These are phyloP conservation scores for Lecanoromycetidae sp. DNA, from an alignment of 2,329 filamentous ascomycete genomes.

Conservation along the genomic window DNA sequence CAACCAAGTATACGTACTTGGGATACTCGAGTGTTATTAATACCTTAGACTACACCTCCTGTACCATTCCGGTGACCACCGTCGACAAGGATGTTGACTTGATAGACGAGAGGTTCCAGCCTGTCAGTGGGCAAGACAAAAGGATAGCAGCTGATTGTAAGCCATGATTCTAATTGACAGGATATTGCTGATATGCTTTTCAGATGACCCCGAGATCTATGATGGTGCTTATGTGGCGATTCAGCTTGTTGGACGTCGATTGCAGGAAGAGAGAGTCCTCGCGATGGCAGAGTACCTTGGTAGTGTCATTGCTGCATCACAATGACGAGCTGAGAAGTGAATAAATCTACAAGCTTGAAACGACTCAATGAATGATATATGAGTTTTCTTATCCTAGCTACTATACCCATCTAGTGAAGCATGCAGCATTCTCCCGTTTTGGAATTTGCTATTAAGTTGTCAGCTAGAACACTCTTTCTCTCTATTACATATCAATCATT, in stretches of 20 bases:
- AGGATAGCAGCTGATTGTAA: constrained; percentile 39
- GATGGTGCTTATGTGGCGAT: constrained; percentile 38
- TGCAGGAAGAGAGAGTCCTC: constrained; percentile 41
- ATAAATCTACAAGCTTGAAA: no score
- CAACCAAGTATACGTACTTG: constrained; percentile 36
- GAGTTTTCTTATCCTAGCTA: no score
- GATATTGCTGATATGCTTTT: background rate
- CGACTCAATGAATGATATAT: no score
- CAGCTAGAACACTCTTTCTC: no score
- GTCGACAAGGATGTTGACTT: constrained; percentile 41
- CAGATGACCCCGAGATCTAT: constrained; percentile 39
- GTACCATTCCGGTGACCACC: constrained; percentile 44
- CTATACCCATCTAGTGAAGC: no score
- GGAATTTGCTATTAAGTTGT: no score
- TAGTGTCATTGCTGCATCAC: background rate
- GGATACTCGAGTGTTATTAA: constrained; percentile 37
- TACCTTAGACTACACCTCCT: constrained; percentile 43
- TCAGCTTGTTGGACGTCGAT: constrained; percentile 38
- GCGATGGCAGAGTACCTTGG: constrained; percentile 32
- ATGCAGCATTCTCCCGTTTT: no score
- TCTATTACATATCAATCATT: no score
- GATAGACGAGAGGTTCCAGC: constrained; percentile 28
- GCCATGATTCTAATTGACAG: constrained; percentile 18
- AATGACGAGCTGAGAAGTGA: no score
- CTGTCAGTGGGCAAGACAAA: constrained; percentile 33